phyloP scores from a whole-genome alignment of 1,284 basidiomycete genomes.

The Melampsora occidentalis region DNA sequence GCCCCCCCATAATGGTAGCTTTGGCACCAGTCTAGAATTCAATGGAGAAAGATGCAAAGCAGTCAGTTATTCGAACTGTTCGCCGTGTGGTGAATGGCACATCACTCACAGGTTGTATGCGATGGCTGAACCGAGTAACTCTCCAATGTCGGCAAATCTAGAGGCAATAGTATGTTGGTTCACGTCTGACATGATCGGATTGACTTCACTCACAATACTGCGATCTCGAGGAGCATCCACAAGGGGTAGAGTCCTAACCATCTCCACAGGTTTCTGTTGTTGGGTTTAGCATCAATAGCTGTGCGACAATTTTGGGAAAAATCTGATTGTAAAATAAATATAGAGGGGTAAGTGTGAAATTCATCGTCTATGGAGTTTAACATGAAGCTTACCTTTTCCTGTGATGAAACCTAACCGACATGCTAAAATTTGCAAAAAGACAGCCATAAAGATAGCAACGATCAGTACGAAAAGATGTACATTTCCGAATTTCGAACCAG shows the following conservation, averaged over 20 bases:
- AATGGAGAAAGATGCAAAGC: neutral
- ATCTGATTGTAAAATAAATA: constrained; percentile 8
- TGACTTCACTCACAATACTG: constrained; percentile 14
- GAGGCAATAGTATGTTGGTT: neutral
- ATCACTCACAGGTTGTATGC: constrained; percentile 23
- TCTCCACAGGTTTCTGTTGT: neutral
- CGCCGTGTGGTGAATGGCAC: neutral
- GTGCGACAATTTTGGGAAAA: constrained; percentile 33
- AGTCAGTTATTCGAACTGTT: too few species aligned
- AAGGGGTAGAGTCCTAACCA: constrained; percentile 20
- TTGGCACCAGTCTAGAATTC: constrained; percentile 19
- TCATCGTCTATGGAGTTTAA: neutral
- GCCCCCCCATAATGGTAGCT: constrained; percentile 26
- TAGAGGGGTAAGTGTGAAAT: neutral
- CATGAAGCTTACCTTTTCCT: constrained; percentile 31
- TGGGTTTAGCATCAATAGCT: neutral
- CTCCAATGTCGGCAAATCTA: constrained; percentile 39
- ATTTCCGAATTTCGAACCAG: constrained; percentile 30
- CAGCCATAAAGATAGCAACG: constrained; percentile 17
- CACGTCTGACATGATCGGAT: neutral
- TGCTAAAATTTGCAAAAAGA: constrained; percentile 31
- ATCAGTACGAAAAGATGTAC: constrained; percentile 27
- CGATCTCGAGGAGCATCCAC: constrained; percentile 28
- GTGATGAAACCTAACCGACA: constrained; percentile 26
- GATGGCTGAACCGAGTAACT: constrained; percentile 39